Conservation (phyloP, 345 rosid genomes). For the Bruguiera parviflora region DNA sequence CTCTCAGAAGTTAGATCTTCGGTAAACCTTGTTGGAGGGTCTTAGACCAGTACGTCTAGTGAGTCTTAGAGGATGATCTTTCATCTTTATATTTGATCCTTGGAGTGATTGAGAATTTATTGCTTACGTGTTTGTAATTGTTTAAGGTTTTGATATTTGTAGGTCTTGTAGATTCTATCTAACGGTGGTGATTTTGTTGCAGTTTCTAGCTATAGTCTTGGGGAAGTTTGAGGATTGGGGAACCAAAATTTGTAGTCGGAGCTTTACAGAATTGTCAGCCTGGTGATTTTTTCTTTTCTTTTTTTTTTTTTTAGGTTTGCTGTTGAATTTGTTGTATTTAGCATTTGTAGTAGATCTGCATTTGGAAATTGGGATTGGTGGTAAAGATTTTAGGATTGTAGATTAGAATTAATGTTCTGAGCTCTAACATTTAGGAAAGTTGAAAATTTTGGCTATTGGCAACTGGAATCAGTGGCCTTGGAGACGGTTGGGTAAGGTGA, state of each 20-base stretch:
- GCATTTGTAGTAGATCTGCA: too few species aligned
- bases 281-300: conserved; percentile 2
- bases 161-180: conserved; percentile 7
- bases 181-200: conserved; percentile 1
- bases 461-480: conserved; percentile 9
- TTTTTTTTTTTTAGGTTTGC: conserved; percentile 1
- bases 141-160: conserved; percentile 13
- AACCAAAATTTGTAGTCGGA: conserved; percentile 5
- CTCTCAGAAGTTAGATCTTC: background rate
- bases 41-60: background rate
- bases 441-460: conserved; percentile 3
- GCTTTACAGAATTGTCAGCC: conserved; percentile 9
- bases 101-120: background rate
- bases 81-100: background rate
- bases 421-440: conserved; percentile 1
- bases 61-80: background rate
- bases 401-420: conserved; percentile 1
- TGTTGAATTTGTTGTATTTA: background rate
- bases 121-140: background rate
- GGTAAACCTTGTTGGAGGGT: background rate
- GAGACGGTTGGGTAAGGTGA: conserved; percentile 2
- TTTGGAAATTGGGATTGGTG: background rate
- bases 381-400: background rate
- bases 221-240: conserved; percentile 4
- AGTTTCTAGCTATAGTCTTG: background rate